Evolutionary conservation across 495 filamentous ascomycete genomes (phyloP), one percentile per base, ranked within the genome.

Genomic region (Entonaema liquescens): DNA sequence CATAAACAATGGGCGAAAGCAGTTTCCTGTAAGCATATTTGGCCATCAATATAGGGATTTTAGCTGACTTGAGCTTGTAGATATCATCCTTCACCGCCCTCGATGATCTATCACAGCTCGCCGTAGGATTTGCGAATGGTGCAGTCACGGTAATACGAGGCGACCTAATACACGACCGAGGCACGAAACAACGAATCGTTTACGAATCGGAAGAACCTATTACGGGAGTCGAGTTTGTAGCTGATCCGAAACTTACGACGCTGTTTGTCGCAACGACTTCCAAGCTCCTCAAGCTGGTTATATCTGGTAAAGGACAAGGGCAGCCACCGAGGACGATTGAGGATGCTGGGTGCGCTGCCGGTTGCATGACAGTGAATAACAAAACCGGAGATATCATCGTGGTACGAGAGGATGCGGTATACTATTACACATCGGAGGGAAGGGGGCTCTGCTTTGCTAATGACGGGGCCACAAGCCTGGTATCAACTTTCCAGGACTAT

Each of bases 201-300:
- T 96, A 97, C 80, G 95, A 98, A 74, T 97, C 94, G 2, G 94
- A 98, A 71, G 95, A 99, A 72, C 95, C 95, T 0, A 90, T 99
- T 38, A 99, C 95, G 0, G 95, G 93, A 4, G 90, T 97, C 21
- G 91, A 93, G 60, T 88, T 96, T 67, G 84, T 88, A 29, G 87
- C 90, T 61, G 89, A 89, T 8, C 78, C 78, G 2, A 87, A 80
- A 56, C 74, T 86, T 56, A 94, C 90, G 1, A 93, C 92, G 0
- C 86, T 99, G 0, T 99, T 96, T 77, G 91, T 98, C 56, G 89
- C 95, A 6, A 99, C 95, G 0, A 98, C 94, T 11, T 91, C 88
- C 29, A 87, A 94, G n/a, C 92, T 99, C 26, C 76, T 95, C 62
- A 96, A 93, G 49, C 79, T 98, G 50, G 88, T 92, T 5, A 94